Evolutionary conservation across 2,329 filamentous ascomycete species (phyloP).

Genomic region (Fusarium caatingaense): DNA sequence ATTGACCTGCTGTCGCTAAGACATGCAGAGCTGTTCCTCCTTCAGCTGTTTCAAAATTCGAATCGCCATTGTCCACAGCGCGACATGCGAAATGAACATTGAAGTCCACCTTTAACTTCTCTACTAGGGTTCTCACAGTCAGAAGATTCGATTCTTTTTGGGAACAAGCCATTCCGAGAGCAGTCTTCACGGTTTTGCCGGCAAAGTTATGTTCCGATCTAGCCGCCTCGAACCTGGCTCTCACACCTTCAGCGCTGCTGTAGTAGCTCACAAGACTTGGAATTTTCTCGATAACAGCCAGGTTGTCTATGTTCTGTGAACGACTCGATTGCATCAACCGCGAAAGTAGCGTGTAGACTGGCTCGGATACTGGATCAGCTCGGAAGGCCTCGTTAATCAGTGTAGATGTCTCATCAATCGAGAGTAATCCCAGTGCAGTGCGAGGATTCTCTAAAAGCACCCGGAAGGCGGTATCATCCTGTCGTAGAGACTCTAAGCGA

Average conservation of each 20-base stretch:
- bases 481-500: not conserved
- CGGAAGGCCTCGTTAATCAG: slow-evolving; percentile 7
- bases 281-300: slow-evolving; percentile 2
- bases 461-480: not conserved
- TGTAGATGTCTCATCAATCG: not conserved
- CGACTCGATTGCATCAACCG: slow-evolving; percentile 7
- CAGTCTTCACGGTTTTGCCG: not conserved
- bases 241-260: slow-evolving; percentile 5
- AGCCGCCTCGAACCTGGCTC: not conserved
- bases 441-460: not conserved
- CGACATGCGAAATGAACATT: slow-evolving; percentile 6
- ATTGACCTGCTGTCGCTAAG: slow-evolving; percentile 22
- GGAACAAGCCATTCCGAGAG: slow-evolving; percentile 23
- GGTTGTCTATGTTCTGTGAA: not conserved
- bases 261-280: slow-evolving; percentile 11
- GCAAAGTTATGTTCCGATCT: fast-evolving
- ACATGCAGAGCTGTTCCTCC: slow-evolving; percentile 35
- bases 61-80: not conserved
- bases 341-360: not conserved
- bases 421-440: slow-evolving; percentile 4
- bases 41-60: not conserved
- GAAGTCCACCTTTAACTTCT: slow-evolving; percentile 28
- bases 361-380: not conserved
- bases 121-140: slow-evolving; percentile 26
- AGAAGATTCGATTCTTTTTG: slow-evolving; percentile 18